Conservation (phyloP, 495 filamentous ascomycete species). For the Achaetomiella virescens region DNA sequence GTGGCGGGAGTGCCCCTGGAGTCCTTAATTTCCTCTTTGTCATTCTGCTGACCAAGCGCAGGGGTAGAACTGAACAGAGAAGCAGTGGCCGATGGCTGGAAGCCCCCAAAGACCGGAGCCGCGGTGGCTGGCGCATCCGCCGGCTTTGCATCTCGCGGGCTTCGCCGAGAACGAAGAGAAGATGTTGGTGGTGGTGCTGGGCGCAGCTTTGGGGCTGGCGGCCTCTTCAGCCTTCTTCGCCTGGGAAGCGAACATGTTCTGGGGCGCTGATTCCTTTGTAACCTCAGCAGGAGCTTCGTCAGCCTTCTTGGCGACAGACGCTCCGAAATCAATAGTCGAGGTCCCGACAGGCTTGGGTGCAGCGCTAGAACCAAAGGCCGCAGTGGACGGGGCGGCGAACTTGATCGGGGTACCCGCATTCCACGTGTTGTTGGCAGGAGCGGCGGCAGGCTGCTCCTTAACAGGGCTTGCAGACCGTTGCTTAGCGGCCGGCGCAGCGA, state of each 20-base stretch:
- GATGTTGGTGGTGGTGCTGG: slow-evolving; percentile 9
- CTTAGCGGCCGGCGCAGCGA: slow-evolving; percentile 26
- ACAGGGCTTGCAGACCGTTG: slow-evolving; percentile 29
- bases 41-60: slow-evolving; percentile 18
- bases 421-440: slow-evolving; percentile 45
- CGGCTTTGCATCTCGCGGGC: slow-evolving; percentile 12
- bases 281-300: slow-evolving; percentile 14
- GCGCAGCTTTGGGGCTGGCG: slow-evolving; percentile 6
- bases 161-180: slow-evolving; percentile 14
- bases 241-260: slow-evolving; percentile 21
- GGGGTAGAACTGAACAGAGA: slow-evolving; percentile 19
- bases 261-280: slow-evolving; percentile 10
- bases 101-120: slow-evolving; percentile 24
- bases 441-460: slow-evolving; percentile 31
- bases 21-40: slow-evolving; percentile 16
- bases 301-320: slow-evolving; percentile 14
- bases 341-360: slow-evolving; percentile 28
- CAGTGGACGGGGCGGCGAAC: slow-evolving; percentile 27
- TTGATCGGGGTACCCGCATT: slow-evolving; percentile 34
- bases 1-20: slow-evolving; percentile 13
- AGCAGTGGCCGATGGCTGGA: slow-evolving; percentile 8
- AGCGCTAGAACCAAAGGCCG: slow-evolving; percentile 27
- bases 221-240: slow-evolving; percentile 21
- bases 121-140: slow-evolving; percentile 20
- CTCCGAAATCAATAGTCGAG: slow-evolving; percentile 21